These are phyloP conservation scores for Penicillium cataractarum DNA, from an alignment of 495 filamentous ascomycete species.

Conservation along the genomic window DNA sequence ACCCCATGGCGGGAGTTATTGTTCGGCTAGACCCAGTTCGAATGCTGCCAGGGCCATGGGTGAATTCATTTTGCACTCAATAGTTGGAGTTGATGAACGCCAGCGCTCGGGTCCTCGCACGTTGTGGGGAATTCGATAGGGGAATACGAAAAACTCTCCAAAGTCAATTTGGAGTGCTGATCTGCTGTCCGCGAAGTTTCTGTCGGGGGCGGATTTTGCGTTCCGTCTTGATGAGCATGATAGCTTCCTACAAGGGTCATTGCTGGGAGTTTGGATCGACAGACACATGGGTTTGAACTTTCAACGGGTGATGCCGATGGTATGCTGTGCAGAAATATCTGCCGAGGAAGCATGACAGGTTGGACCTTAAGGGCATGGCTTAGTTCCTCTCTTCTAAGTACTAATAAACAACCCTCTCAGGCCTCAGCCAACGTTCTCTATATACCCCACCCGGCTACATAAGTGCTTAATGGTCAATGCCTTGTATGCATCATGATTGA, in stretches of 20 bases:
- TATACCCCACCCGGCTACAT: not conserved
- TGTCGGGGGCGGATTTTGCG: not conserved
- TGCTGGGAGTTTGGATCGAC: conserved; percentile 3
- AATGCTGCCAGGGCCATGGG: not conserved
- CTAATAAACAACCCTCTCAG: not conserved
- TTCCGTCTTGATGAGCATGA: conserved; percentile 6
- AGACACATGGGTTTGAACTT: not conserved
- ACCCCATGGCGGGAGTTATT: not conserved
- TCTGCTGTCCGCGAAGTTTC: not conserved
- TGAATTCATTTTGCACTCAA: not conserved
- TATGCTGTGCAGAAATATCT: not conserved
- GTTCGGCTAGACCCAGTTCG: conserved; percentile 7
- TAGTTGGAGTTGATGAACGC: not conserved
- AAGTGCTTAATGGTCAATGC: not conserved
- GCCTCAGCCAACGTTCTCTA: not conserved
- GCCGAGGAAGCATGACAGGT: not conserved
- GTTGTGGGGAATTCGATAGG: too few relatives aligned
- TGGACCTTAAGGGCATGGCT: not conserved
- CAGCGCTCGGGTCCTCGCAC: not conserved
- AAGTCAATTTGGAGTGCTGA: not conserved
- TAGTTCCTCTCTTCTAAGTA: not conserved
- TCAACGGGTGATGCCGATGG: conserved; percentile 1
- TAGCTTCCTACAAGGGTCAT: conserved; percentile 9
- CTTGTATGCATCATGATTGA: not conserved
- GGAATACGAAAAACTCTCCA: not conserved